Percentiles rank a stretch among this genome's conserved stretches.
phyloP scores from a whole-genome alignment of 129 eudicot species.

The Apium graveolens region DNA sequence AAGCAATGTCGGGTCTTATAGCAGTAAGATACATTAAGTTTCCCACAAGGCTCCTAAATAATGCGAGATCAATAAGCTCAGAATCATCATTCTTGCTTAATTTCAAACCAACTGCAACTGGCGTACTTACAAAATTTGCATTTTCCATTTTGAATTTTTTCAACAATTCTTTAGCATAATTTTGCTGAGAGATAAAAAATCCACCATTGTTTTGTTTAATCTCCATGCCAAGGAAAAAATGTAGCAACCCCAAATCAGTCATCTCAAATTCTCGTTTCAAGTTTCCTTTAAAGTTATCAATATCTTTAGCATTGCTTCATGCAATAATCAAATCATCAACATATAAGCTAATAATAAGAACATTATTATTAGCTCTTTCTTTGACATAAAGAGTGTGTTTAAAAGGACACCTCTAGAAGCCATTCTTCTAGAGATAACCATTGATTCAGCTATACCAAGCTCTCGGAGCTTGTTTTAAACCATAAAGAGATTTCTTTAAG shows the following conservation, averaged over 20 bases:
- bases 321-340: not conserved
- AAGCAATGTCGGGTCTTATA: not conserved
- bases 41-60: no score
- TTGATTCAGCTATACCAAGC: not conserved
- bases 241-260: not conserved
- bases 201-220: no score
- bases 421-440: not conserved
- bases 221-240: not conserved
- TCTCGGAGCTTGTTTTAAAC: not conserved
- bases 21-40: no score
- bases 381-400: not conserved
- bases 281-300: not conserved
- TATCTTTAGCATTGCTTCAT: not conserved
- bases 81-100: no score
- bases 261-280: not conserved
- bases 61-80: no score
- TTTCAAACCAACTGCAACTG: no score
- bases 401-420: not conserved
- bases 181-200: no score
- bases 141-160: no score
- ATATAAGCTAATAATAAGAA: not conserved
- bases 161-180: no score
- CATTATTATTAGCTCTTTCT: not conserved
- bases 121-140: no score
- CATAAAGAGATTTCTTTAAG: no score